Percentiles rank a stretch among this genome's conserved stretches.
These are phyloP conservation scores for Ramularia collo-cygni DNA, from an alignment of 2,329 filamentous ascomycete species.

Conservation along the genomic window DNA sequence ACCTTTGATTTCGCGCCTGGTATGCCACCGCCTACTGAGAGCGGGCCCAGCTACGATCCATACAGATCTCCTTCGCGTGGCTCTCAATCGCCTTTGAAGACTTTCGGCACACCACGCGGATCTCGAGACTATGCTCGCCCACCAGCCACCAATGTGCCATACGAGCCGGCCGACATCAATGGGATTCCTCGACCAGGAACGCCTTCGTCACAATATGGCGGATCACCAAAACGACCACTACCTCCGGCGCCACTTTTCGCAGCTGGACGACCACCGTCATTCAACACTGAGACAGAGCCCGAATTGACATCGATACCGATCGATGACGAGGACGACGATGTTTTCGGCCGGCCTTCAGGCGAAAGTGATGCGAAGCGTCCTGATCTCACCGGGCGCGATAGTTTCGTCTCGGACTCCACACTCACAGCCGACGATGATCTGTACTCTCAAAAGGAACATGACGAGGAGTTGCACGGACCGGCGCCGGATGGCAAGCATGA, in stretches of 20 bases:
- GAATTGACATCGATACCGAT: slow-evolving; percentile 69
- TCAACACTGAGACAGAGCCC: slow-evolving; percentile 29
- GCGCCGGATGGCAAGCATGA: slow-evolving; percentile 82
- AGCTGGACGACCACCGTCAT: slow-evolving; percentile 41
- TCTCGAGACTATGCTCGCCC: slow-evolving; percentile 62
- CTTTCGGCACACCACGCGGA: slow-evolving; percentile 31
- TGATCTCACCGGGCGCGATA: slow-evolving; percentile 55
- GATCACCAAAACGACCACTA: slow-evolving; percentile 77
- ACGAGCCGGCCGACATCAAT: slow-evolving; percentile 83
- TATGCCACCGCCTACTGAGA: slow-evolving; percentile 51
- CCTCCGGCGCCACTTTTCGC: slow-evolving; percentile 84
- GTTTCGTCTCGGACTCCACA: slow-evolving; percentile 56
- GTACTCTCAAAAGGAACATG: slow-evolving; percentile 51
- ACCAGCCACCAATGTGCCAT: slow-evolving; percentile 62
- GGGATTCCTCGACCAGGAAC: slow-evolving; percentile 86
- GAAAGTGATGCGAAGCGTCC: slow-evolving; percentile 48
- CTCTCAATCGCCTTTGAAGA: slow-evolving; percentile 45
- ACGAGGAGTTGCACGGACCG: slow-evolving; percentile 61
- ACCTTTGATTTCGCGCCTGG: slow-evolving; percentile 45
- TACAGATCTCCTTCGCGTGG: slow-evolving; percentile 50
- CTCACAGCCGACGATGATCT: slow-evolving; percentile 56
- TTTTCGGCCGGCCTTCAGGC: slow-evolving; percentile 61
- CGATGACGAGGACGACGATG: slow-evolving; percentile 43
- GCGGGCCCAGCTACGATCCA: slow-evolving; percentile 57
- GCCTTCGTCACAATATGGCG: slow-evolving; percentile 79